These are phyloP conservation scores for Suaeda aralocaspica DNA, from an alignment of 148 eudicot species.

Conservation along the genomic window DNA sequence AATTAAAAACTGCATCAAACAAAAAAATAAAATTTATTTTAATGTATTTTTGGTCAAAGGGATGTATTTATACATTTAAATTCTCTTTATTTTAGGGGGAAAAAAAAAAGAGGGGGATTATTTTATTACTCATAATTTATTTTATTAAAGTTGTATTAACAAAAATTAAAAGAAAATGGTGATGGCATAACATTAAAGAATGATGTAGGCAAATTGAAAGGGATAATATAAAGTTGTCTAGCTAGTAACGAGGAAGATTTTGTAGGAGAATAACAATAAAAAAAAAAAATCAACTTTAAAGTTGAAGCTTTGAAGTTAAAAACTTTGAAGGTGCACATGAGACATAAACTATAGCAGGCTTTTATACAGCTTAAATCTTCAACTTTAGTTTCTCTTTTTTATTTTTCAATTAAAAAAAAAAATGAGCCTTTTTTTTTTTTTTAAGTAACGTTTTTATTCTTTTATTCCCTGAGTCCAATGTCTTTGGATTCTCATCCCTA, in stretches of 20 bases:
- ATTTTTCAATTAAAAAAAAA: background rate
- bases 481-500: slow-evolving; percentile 47
- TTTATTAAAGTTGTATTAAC: background rate
- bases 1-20: background rate
- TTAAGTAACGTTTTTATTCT: slow-evolving; percentile 20
- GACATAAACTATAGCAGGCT: slow-evolving; percentile 26
- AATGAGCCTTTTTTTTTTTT: no score
- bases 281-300: slow-evolving; percentile 7
- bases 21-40: slow-evolving; percentile 9
- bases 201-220: background rate
- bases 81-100: background rate
- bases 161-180: background rate
- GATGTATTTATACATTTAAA: background rate
- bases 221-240: slow-evolving; percentile 16
- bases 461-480: slow-evolving; percentile 33
- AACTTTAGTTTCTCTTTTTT: background rate
- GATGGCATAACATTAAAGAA: background rate
- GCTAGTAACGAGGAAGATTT: slow-evolving; percentile 16
- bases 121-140: no score
- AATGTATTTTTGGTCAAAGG: slow-evolving; percentile 26
- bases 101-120: background rate
- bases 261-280: background rate
- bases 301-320: slow-evolving; percentile 15
- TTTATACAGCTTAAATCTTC: slow-evolving; percentile 21
- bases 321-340: slow-evolving; percentile 26